Evolutionary conservation across 352 stramenopile species (phyloP), one percentile per base, ranked within the genome.

Genomic region (Phytophthora chlamydospora): DNA sequence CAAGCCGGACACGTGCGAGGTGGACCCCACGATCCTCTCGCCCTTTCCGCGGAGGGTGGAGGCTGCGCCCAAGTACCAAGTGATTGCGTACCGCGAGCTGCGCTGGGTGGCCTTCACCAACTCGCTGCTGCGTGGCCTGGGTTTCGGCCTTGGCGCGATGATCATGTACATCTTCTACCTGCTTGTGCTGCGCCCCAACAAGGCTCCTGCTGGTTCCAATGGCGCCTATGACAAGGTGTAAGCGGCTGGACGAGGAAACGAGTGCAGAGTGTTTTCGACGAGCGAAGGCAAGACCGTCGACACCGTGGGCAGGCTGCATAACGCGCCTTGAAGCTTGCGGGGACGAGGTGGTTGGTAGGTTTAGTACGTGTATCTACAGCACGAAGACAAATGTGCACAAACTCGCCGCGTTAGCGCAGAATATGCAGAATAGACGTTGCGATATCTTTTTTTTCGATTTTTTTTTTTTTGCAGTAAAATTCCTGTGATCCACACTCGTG

Each of bases 161-260:
- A 88, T 91, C 54, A 83, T 93, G 44, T 93, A 93, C 62, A 76
- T 92, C 35, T 75, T 92, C 35, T 93, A 92, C 61, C 58, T 94
- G 55, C 60, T 94, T n/a, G 70, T 87, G 33, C 65, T 90, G 54
- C 78, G 83, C 36, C 71, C 59, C 59, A 86, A 66, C 54, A 68
- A 76, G 45, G 64, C 72, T 44, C 57, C 73, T 10, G 55, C 42
- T 4, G 58, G 65, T 3, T 83, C 67, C 2, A 68, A 67, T 8
- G 66, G 76, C 5, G 78, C 77, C 3, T 93, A 91, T 52, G 83
- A 94, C 65, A 91, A 91, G 71, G 85, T 92, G 50, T 95, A 83
- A 34, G n/a, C 19, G 44, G 7, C 47, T 67, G 33, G 48, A 46
- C 52, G 36, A 29, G 13, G n/a, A 53, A 45, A 41, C 41, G 44